Base-by-base conservation (phyloP, 345 rosid species). In the Draba incana region DNA sequence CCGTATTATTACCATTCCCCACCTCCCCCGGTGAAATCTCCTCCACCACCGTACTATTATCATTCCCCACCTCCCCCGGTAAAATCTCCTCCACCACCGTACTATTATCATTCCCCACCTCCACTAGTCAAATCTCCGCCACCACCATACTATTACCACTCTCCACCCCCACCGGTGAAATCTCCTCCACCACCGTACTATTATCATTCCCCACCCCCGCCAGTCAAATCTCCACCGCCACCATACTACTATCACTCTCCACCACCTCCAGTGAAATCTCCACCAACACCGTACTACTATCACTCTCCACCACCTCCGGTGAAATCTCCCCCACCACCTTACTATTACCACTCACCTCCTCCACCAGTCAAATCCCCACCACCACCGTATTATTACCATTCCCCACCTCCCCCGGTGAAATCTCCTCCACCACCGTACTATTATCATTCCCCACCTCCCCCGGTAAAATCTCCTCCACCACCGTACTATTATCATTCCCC, bases 371-470 rank as follows among this genome's bases (percentile, higher is more conserved):
- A 30, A 30, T 30, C 33, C 4, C 73, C 75, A 0, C 49, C 69
- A 1, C 23, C 46, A 1, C 43, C 57, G 2, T 12, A 30, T 0
- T 78, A 76, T 23, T 79, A 79, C 61, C 38, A 75, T 0, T 79
- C 82, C 0, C 82, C 84, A 0, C 84, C 80, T 1, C 82, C 82
- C 0, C 74, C 76, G 0, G 20, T 56, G 0, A 50, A 71, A 1
- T 75, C 80, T 0, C 82, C 84, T 0, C 80, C 81, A 0, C 82
- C 81, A 0, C 47, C 47, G 0, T 39, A 51, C 3, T 74, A 70
- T 27, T 54, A 64, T 33, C 71, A 78, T 44, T 38, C 71, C 1
- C 75, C 81, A 0, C 81, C 83, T 0, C 83, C 81, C 0, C 81
- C 81, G 0, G 33, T 25, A 1, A 62, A 62, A 3, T 47, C 67